Conservation (phyloP, 2,329 filamentous ascomycete species). For the Emergomyces orientalis region DNA sequence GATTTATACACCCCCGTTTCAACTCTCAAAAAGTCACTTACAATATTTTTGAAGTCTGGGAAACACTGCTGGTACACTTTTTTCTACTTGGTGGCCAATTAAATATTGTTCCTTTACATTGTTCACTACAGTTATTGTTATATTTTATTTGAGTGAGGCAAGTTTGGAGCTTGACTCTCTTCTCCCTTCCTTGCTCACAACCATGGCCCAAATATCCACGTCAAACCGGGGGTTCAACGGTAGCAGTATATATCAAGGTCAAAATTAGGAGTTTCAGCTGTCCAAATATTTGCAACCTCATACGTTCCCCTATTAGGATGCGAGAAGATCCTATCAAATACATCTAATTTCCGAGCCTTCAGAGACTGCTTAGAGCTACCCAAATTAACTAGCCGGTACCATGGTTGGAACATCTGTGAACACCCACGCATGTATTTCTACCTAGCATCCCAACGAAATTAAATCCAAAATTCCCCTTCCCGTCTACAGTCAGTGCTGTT, state of each 20-base stretch:
- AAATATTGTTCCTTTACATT: background rate
- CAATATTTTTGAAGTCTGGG: background rate
- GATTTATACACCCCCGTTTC: background rate
- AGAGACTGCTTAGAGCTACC: background rate
- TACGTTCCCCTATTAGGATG: background rate
- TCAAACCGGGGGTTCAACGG: background rate
- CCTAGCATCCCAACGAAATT: too few relatives aligned
- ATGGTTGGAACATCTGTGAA: background rate
- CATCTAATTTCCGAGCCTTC: background rate
- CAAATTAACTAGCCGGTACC: too few relatives aligned
- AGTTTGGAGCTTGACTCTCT: too few relatives aligned
- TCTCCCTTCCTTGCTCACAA: background rate
- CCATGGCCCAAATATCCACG: background rate
- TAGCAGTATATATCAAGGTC: background rate
- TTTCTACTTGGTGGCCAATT: background rate
- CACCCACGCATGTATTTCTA: background rate
- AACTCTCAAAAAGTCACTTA: background rate
- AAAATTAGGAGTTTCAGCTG: background rate
- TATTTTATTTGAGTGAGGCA: background rate
- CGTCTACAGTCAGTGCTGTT: background rate
- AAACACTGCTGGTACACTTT: background rate
- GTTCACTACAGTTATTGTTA: background rate
- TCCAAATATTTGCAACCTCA: background rate
- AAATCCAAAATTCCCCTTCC: background rate
- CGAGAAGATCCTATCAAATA: background rate